Conservation (phyloP, 1,284 basidiomycete genomes). For the Rhizoctonia solani region DNA sequence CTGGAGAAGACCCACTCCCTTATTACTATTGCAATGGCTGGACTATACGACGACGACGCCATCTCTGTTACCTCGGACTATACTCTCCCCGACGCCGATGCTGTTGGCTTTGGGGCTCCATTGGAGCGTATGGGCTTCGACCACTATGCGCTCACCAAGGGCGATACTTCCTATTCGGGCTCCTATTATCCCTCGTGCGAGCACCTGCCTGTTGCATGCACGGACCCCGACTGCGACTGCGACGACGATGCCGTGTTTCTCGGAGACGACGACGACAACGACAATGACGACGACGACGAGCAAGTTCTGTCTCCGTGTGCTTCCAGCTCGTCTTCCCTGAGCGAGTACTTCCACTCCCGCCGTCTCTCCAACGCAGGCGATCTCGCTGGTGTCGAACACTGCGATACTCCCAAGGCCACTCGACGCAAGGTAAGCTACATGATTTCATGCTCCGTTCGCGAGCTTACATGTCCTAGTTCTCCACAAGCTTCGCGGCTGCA, state of each 20-base stretch:
- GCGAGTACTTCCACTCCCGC: slow-evolving; percentile 18
- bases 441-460: neutral
- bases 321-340: slow-evolving; percentile 28
- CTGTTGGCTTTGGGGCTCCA: slow-evolving; percentile 34
- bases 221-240: slow-evolving; percentile 24
- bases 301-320: slow-evolving; percentile 17
- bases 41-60: slow-evolving; percentile 35
- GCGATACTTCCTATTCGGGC: slow-evolving; percentile 23
- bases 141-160: too few relatives aligned
- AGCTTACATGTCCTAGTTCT: slow-evolving; percentile 7
- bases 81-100: slow-evolving; percentile 34
- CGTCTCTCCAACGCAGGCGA: slow-evolving; percentile 24
- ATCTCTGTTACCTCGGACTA: slow-evolving; percentile 32
- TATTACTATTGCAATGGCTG: too few relatives aligned
- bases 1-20: too few relatives aligned
- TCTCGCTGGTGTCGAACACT: slow-evolving; percentile 16
- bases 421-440: neutral
- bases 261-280: neutral
- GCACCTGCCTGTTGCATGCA: too few relatives aligned
- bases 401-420: slow-evolving; percentile 17
- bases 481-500: neutral
- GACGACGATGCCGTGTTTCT: neutral
- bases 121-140: slow-evolving; percentile 35
- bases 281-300: slow-evolving; percentile 1
- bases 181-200: slow-evolving; percentile 19